Evolutionary conservation across 2,329 filamentous ascomycete genomes (phyloP).

Genomic region (Ascocoryne sarcoides): DNA sequence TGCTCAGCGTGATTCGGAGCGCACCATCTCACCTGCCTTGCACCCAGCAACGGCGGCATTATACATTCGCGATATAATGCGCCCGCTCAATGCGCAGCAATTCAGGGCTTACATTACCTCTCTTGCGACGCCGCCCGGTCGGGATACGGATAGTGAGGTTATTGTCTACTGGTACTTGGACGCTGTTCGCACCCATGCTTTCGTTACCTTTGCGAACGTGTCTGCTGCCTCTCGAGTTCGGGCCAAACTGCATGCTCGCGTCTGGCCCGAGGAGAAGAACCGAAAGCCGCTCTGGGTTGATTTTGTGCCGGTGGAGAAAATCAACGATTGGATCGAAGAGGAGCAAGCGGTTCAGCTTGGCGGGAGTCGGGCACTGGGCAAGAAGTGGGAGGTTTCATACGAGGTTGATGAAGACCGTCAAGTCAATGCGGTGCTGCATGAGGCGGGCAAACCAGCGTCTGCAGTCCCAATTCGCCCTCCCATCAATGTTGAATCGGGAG

Average conservation of each 20-base stretch:
- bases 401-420: constrained; percentile 44
- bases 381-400: constrained; percentile 69
- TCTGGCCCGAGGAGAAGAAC: constrained; percentile 82
- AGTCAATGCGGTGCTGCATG: constrained; percentile 48
- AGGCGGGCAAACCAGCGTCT: constrained; percentile 30
- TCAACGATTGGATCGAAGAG: constrained; percentile 63
- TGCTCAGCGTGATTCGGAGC: constrained; percentile 21
- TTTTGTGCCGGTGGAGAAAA: constrained; percentile 70
- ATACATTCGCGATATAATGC: constrained; percentile 87
- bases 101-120: constrained; percentile 61
- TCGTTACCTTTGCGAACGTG: constrained; percentile 62
- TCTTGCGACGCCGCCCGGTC: constrained; percentile 53
- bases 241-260: constrained; percentile 61
- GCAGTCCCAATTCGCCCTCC: constrained; percentile 13
- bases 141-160: constrained; percentile 42
- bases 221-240: constrained; percentile 70
- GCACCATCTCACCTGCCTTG: constrained; percentile 43
- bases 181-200: constrained; percentile 77
- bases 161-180: constrained; percentile 72
- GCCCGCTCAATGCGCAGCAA: constrained; percentile 62
- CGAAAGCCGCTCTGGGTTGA: constrained; percentile 82
- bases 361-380: constrained; percentile 30
- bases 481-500: constrained; percentile 23
- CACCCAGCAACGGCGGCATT: constrained; percentile 69
- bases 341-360: constrained; percentile 46